Percentiles rank a stretch among this genome's conserved stretches.
phyloP scores from a whole-genome alignment of 2,329 filamentous ascomycete genomes.

The Dactylellina cionopaga region DNA sequence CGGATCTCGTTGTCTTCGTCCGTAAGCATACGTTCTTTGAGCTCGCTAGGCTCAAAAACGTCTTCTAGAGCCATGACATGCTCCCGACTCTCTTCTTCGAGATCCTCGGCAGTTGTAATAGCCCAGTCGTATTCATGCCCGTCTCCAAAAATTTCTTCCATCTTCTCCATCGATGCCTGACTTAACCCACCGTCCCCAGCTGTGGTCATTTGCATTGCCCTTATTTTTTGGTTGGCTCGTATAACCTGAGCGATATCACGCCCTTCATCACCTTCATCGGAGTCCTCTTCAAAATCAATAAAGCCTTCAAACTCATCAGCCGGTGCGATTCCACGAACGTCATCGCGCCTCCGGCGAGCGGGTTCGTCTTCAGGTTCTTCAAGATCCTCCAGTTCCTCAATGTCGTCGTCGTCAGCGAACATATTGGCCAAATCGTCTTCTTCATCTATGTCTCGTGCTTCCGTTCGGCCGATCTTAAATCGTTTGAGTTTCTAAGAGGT shows the following conservation, averaged over 20 bases:
- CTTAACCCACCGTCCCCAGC: constrained; percentile 81
- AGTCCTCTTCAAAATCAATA: constrained; percentile 94
- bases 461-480: constrained; percentile 86
- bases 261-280: constrained; percentile 81
- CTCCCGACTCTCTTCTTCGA: constrained; percentile 79
- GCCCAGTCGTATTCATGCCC: constrained; percentile 97
- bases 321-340: constrained; percentile 54
- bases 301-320: constrained; percentile 92
- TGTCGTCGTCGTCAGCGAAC: constrained; percentile 95
- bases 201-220: constrained; percentile 60
- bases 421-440: constrained; percentile 86
- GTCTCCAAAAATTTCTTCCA: constrained; percentile 94
- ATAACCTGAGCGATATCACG: constrained; percentile 89
- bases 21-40: constrained; percentile 92
- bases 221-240: constrained; percentile 71
- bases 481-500: constrained; percentile 91
- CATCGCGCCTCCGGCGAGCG: too few species aligned
- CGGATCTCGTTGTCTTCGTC: constrained; percentile 94
- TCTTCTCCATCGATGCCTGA: constrained; percentile 91
- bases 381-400: constrained; percentile 68
- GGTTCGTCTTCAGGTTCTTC: constrained; percentile 63
- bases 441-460: constrained; percentile 72
- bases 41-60: constrained; percentile 95
- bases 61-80: constrained; percentile 93
- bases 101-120: constrained; percentile 67